Percentiles rank a stretch among this genome's conserved stretches.
These are phyloP conservation scores for Lactarius sp. DNA, from an alignment of 768 basidiomycete species.

Conservation along the genomic window DNA sequence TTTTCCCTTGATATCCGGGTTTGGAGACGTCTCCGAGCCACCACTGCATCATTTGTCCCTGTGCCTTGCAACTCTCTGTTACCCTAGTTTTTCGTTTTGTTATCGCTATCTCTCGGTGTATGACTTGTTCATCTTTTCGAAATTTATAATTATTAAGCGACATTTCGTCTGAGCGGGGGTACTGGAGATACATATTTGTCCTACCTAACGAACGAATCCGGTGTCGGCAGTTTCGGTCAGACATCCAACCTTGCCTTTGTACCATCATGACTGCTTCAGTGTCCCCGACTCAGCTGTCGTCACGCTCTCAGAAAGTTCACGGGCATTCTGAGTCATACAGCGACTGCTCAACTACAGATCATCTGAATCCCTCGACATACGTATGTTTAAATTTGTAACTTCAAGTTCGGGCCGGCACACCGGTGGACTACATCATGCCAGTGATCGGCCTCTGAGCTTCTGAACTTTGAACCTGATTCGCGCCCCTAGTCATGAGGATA, in stretches of 20 bases:
- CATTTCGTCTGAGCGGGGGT: no score
- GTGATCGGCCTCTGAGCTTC: no score
- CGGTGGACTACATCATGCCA: no score
- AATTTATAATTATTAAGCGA: no score
- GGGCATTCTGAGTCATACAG: constrained; percentile 13
- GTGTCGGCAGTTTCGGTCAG: not conserved
- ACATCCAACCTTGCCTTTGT: not conserved
- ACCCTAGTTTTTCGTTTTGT: not conserved
- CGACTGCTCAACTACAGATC: constrained; percentile 10
- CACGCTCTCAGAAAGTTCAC: constrained; percentile 12
- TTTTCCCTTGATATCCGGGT: not conserved
- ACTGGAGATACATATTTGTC: not conserved
- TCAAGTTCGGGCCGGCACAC: not conserved
- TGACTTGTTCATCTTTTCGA: not conserved
- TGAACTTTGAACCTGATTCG: not conserved
- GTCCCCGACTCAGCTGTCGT: constrained; percentile 3
- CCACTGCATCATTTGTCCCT: not conserved
- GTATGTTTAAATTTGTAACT: not conserved
- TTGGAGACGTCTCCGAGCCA: not conserved
- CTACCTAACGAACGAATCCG: not conserved
- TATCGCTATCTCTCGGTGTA: not conserved
- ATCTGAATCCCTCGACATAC: constrained; percentile 2
- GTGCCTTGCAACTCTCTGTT: not conserved
- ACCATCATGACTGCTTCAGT: constrained; percentile 6
- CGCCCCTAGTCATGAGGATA: constrained; percentile 4